Base-by-base conservation (phyloP, 2,329 filamentous ascomycete species). In the Pseudopyrenochaeta lycopersici region DNA sequence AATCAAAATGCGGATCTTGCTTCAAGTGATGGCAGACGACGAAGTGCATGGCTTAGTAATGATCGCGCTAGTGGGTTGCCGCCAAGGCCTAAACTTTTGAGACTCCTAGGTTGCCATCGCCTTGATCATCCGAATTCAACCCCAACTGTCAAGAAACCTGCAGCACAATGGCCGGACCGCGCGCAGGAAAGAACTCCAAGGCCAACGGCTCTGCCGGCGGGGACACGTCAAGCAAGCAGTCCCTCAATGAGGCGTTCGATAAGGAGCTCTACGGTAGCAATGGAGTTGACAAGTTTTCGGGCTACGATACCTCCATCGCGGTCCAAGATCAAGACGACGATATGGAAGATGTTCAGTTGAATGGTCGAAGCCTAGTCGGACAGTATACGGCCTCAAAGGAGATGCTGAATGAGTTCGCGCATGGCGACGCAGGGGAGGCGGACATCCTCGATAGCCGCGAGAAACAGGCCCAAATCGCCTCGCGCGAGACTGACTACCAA, bases 401-500 rank as follows among this genome's bases (percentile, higher is more conserved):
- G 45, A 92, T 97, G 79, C 93, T 99, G 72, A 91, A 97, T 73
- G 95, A 99, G 78, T 96, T 97, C 78, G 89, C 94, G 20, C 88
- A 86, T 48, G 93, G 93, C 49, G 93, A 91, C 38, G 91, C 94
- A 21, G 94, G 96, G 74, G 94, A 97, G 78, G 92, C 94, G 54
- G 96, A 99, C 70, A 89, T 94, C 6, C 82, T 99, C 58, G 84
- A 92, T 45, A 90, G 90, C 39, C 87, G 89, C 64, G 95, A 98
- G 81, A 91, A 94, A 78, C 91, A 92, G 75, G 92, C 90, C 52
- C 89, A 94, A 67, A 98, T 99, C 71, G 84, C 89, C 56, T 94
- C 96, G 73, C 90, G 95, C 69, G 94, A 98, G 81, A 96, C 92
- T 60, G 94, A 98, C 72, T 99, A 99, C 75, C 96, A 99, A 79